Conservation (phyloP, 345 rosid species). For the Aurinia saxatilis region DNA sequence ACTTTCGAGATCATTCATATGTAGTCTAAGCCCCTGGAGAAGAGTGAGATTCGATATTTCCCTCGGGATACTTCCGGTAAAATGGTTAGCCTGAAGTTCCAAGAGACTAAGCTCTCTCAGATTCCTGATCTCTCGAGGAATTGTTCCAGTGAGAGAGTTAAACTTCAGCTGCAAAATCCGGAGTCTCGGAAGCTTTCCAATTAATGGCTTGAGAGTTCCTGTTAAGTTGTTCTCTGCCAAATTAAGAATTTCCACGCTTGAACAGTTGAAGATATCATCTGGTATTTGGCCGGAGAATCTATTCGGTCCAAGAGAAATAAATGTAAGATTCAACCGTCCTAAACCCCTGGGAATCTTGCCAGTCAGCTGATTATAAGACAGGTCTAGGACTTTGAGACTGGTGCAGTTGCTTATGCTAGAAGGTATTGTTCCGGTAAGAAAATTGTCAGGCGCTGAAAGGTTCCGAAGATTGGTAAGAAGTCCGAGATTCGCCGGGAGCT, state of each 20-base stretch:
- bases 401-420: slow-evolving; percentile 66
- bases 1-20: slow-evolving; percentile 48
- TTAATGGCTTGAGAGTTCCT: slow-evolving; percentile 49
- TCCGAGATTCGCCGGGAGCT: slow-evolving; percentile 58
- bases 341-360: slow-evolving; percentile 63
- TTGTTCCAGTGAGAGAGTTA: slow-evolving; percentile 56
- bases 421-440: slow-evolving; percentile 73
- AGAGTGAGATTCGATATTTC: slow-evolving; percentile 53
- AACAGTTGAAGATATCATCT: slow-evolving; percentile 68
- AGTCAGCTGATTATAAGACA: slow-evolving; percentile 35
- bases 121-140: slow-evolving; percentile 66
- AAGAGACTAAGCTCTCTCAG: slow-evolving; percentile 39
- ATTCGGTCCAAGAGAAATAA: slow-evolving; percentile 37
- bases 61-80: slow-evolving; percentile 54
- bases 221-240: slow-evolving; percentile 46
- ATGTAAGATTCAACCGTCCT: slow-evolving; percentile 51
- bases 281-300: slow-evolving; percentile 64
- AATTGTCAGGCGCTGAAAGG: slow-evolving; percentile 40
- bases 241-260: slow-evolving; percentile 30
- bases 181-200: slow-evolving; percentile 55
- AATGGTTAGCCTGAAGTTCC: slow-evolving; percentile 40
- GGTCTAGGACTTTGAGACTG: slow-evolving; percentile 31
- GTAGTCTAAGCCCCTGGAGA: slow-evolving; percentile 60
- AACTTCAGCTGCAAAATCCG: slow-evolving; percentile 19
- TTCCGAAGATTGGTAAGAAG: slow-evolving; percentile 54